Evolutionary conservation across 2,329 filamentous ascomycete species (phyloP).

Genomic region (Penicillium occitanis): DNA sequence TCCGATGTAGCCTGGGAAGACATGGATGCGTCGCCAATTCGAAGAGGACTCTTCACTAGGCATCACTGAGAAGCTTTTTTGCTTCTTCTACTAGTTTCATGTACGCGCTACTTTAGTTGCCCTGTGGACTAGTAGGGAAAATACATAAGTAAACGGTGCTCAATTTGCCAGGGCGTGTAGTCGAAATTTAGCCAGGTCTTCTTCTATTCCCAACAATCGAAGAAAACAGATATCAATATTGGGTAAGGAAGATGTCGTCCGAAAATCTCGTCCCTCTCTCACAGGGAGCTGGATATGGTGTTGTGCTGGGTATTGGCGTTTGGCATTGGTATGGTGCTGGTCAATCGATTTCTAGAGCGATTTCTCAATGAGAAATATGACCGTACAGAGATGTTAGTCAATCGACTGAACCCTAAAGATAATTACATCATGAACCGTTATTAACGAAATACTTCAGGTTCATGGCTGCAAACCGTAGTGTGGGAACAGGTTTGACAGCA

Average conservation of each 20-base stretch:
- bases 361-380: slow-evolving; percentile 16
- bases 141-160: neutral
- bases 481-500: slow-evolving; percentile 29
- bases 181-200: neutral
- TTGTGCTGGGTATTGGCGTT: slow-evolving; percentile 17
- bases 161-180: neutral
- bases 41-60: neutral
- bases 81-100: neutral
- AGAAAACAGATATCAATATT: neutral
- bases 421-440: neutral
- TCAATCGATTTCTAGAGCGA: slow-evolving; percentile 17
- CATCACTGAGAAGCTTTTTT: neutral
- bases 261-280: slow-evolving; percentile 8
- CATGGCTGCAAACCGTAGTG: slow-evolving; percentile 28
- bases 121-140: neutral
- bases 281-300: slow-evolving; percentile 17
- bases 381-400: slow-evolving; percentile 19
- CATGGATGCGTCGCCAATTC: neutral
- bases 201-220: neutral
- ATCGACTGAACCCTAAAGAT: neutral
- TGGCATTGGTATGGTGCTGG: slow-evolving; percentile 18
- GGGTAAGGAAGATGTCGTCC: slow-evolving; percentile 4
- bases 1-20: neutral
- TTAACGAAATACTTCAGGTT: slow-evolving; percentile 18
- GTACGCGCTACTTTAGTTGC: neutral